phyloP scores from a whole-genome alignment of 2,329 filamentous ascomycete species.

The Rutstroemia sydowiana region DNA sequence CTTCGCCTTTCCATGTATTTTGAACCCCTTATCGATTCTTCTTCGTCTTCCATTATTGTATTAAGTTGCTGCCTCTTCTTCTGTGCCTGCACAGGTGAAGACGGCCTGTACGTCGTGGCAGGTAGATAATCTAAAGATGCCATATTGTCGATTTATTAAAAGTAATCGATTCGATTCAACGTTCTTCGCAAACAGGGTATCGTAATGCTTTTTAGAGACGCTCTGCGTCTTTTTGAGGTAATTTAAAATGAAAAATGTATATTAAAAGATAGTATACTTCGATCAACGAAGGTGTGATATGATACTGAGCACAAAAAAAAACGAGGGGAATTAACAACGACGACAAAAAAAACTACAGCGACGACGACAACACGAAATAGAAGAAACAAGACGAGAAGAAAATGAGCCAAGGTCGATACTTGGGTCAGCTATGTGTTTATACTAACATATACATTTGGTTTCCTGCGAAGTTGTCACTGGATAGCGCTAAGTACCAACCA shows the following conservation, averaged over 20 bases:
- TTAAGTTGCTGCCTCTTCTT: constrained; percentile 49
- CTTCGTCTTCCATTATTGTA: constrained; percentile 54
- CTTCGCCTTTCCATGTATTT: constrained; percentile 26
- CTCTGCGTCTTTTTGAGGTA: constrained; percentile 21
- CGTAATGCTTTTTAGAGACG: constrained; percentile 21
- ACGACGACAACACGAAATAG: constrained; percentile 6
- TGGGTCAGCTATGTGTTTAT: constrained; percentile 9
- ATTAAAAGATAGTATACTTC: constrained; percentile 33
- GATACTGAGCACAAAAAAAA: constrained; percentile 11
- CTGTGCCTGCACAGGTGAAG: constrained; percentile 43
- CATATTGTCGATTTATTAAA: constrained; percentile 24
- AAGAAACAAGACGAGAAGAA: constrained; percentile 4
- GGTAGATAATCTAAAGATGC: constrained; percentile 36
- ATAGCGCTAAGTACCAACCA: background rate
- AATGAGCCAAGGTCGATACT: background rate
- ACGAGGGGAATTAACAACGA: constrained; percentile 12
- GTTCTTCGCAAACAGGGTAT: constrained; percentile 15
- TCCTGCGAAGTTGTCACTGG: background rate
- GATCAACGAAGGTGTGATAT: constrained; percentile 31
- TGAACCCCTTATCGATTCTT: constrained; percentile 24
- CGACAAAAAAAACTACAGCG: constrained; percentile 4
- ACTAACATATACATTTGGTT: background rate
- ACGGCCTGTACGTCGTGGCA: constrained; percentile 43
- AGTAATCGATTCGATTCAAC: constrained; percentile 14
- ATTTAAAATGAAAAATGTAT: constrained; percentile 16